A percentile compares a stretch with the other conserved stretches of the same genome.
Conservation (phyloP, 2,329 filamentous ascomycete genomes). For the Penicillium freii region DNA sequence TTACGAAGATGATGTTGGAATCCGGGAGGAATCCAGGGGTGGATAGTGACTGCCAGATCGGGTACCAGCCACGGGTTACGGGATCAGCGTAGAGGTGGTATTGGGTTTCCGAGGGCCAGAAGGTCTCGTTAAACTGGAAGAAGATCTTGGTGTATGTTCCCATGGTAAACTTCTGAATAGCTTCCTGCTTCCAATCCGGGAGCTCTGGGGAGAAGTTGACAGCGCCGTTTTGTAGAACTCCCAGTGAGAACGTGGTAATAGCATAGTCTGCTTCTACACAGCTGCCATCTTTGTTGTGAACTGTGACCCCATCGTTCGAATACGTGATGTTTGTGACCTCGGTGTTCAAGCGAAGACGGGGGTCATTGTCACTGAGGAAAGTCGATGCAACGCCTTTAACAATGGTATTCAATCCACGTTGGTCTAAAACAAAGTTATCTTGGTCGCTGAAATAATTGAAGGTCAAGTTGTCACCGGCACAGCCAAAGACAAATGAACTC, state of each 20-base stretch:
- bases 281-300: constrained; percentile 54
- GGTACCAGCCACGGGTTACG: constrained; percentile 52
- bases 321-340: constrained; percentile 57
- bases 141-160: constrained; percentile 74
- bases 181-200: constrained; percentile 63
- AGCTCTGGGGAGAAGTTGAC: constrained; percentile 59
- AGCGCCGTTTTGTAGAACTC: constrained; percentile 62
- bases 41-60: constrained; percentile 64
- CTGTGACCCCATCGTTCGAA: constrained; percentile 51
- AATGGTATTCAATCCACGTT: constrained; percentile 60
- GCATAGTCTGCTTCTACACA: constrained; percentile 62
- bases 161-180: constrained; percentile 65
- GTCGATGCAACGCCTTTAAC: constrained; percentile 57
- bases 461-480: constrained; percentile 58
- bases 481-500: constrained; percentile 55
- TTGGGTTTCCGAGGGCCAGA: constrained; percentile 59
- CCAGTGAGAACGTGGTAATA: constrained; percentile 66
- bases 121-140: constrained; percentile 64
- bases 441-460: constrained; percentile 62
- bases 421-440: constrained; percentile 62
- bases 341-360: constrained; percentile 58
- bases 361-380: constrained; percentile 57
- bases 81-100: constrained; percentile 56
- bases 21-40: constrained; percentile 57
- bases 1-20: constrained; percentile 65